Conservation (phyloP, 305 asterid species). For the Petunia hybrid region DNA sequence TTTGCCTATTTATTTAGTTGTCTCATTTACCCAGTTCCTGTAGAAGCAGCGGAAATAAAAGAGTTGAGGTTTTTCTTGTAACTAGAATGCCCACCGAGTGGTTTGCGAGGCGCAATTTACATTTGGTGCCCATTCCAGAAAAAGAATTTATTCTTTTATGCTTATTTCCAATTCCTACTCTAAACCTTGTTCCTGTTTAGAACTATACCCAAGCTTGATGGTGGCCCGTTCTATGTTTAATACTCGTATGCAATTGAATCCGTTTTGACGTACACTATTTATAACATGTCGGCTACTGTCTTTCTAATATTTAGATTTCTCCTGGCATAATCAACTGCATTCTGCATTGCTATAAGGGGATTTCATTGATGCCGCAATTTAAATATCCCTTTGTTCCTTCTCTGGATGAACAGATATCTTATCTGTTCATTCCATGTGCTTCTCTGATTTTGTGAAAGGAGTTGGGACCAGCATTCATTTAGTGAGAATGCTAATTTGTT, state of each 20-base stretch:
- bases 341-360: background rate
- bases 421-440: background rate
- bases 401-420: background rate
- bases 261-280: background rate
- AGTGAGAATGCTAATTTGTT: background rate
- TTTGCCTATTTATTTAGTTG: background rate
- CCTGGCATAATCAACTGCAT: conserved; percentile 27
- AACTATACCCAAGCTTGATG: background rate
- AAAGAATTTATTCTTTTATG: background rate
- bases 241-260: background rate
- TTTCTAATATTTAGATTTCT: background rate
- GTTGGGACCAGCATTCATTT: background rate
- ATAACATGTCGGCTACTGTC: background rate
- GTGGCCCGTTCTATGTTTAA: background rate
- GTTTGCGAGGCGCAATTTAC: background rate
- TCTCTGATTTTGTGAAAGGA: background rate
- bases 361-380: background rate
- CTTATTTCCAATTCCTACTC: background rate
- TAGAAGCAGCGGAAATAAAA: conserved; percentile 17
- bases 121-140: background rate
- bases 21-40: background rate
- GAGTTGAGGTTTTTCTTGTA: background rate
- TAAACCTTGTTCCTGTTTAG: background rate
- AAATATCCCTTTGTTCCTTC: background rate
- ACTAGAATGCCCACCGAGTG: background rate